Evolutionary conservation across 2,329 filamentous ascomycete genomes (phyloP).

Genomic region (Hymenoscyphus scutula): DNA sequence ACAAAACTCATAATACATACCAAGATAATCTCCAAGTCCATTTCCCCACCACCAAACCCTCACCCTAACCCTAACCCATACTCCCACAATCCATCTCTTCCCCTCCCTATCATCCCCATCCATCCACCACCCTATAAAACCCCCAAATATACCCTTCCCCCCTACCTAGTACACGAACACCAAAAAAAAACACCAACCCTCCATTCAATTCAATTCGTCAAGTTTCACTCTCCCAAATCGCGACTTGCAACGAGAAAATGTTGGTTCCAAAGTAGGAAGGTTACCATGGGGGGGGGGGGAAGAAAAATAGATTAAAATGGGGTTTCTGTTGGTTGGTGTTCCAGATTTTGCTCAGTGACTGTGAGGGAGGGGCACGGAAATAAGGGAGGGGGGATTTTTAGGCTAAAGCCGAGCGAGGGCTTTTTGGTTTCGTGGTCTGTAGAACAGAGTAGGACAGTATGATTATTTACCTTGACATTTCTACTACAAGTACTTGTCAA

Average conservation of each 20-base stretch:
- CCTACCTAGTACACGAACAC: no score
- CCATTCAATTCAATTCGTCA: conserved; percentile 3
- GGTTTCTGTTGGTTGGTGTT: neutral
- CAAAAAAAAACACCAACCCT: no score
- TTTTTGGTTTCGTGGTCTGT: neutral
- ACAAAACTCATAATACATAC: no score
- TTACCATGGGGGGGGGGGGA: no score
- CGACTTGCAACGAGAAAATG: neutral
- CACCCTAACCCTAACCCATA: no score
- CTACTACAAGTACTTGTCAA: no score
- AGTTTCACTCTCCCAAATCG: conserved; percentile 1
- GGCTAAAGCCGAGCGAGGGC: neutral
- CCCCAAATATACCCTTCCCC: neutral
- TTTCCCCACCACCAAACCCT: no score
- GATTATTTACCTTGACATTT: neutral
- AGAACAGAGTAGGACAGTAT: neutral
- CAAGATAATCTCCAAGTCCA: no score
- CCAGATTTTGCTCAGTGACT: neutral
- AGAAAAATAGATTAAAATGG: neutral
- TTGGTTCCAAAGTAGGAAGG: neutral
- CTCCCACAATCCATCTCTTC: no score
- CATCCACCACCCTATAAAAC: no score
- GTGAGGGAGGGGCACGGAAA: neutral
- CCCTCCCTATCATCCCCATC: no score
- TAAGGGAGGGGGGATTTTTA: neutral